Base-by-base conservation (phyloP, 2,329 filamentous ascomycete species). In the Pseudopithomyces maydicus region DNA sequence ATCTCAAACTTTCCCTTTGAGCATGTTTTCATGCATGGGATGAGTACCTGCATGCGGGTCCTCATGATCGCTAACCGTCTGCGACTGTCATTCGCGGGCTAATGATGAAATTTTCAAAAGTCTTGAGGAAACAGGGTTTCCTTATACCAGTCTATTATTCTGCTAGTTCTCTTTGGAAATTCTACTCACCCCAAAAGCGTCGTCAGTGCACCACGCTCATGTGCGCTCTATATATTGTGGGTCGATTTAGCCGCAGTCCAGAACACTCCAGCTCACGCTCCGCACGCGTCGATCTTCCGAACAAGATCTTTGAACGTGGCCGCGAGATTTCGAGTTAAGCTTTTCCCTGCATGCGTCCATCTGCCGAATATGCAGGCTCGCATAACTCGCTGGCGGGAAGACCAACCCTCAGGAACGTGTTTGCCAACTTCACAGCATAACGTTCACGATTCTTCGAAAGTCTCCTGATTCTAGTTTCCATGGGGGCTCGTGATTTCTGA, bases 281-380 rank as follows among this genome's bases (percentile, higher is more conserved):
- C 48, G 12, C 48, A 55, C 39, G 32, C 58, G 50, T 59, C 53
- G 64, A 62, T 66, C 60, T 64, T 58, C 61, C 59, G 57, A 56
- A 44, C 47, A 50, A 32, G 46, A 59, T 56, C 57, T 57, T 57
- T 58, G 53, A 53, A 22, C 36, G 52, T 22, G 46, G 52, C 57
- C 54, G 61, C 56, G 60, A 58, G 58, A 50, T 50, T 55, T 52
- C 52, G 35, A 66, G 58, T 54, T 56, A 71, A 71, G 68, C 68
- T 67, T 70, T 70, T 61, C 63, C 67, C 68, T 63, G 67, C 66
- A 67, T 71, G 62, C 64, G 65, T 59, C 23, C 52, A 69, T 70
- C 61, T 71, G 64, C 69, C 69, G 67, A 61, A 64, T 38, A 61
- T 56, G 38, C 58, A 61, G 54, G 46, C 60, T 56, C 49, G 54